These are phyloP conservation scores for Clathrospora elynae DNA, from an alignment of 2,329 filamentous ascomycete genomes.

Conservation along the genomic window DNA sequence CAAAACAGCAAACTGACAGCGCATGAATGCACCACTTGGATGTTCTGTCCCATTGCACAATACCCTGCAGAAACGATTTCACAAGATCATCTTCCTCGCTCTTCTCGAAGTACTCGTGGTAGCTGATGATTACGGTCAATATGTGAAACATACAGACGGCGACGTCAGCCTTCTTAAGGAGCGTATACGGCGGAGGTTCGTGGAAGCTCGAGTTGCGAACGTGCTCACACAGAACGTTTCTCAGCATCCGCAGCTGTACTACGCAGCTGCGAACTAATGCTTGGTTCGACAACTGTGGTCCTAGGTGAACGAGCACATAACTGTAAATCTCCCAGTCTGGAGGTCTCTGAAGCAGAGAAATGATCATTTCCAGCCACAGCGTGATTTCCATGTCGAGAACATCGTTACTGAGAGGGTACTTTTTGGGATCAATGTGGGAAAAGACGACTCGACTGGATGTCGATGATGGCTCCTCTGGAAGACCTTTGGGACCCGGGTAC, in stretches of 20 bases:
- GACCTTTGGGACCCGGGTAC: slow-evolving; percentile 58
- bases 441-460: slow-evolving; percentile 58
- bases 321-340: slow-evolving; percentile 92
- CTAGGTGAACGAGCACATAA: slow-evolving; percentile 83
- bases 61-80: slow-evolving; percentile 81
- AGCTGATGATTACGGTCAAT: slow-evolving; percentile 86
- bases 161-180: slow-evolving; percentile 84
- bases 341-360: slow-evolving; percentile 73
- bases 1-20: slow-evolving; percentile 91
- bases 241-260: slow-evolving; percentile 74
- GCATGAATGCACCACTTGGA: slow-evolving; percentile 95
- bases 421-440: slow-evolving; percentile 52
- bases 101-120: slow-evolving; percentile 82
- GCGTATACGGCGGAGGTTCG: slow-evolving; percentile 78
- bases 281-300: slow-evolving; percentile 87
- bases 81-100: slow-evolving; percentile 89
- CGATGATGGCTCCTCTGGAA: slow-evolving; percentile 59
- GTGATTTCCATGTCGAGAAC: slow-evolving; percentile 56
- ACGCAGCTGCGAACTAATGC: slow-evolving; percentile 78
- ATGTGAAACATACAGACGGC: slow-evolving; percentile 87
- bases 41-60: slow-evolving; percentile 81
- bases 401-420: slow-evolving; percentile 42
- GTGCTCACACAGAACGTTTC: slow-evolving; percentile 79
- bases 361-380: slow-evolving; percentile 75
- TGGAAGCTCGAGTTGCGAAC: slow-evolving; percentile 77